Conservation (phyloP, 106 monocot species). For the Gastrodia elata region DNA sequence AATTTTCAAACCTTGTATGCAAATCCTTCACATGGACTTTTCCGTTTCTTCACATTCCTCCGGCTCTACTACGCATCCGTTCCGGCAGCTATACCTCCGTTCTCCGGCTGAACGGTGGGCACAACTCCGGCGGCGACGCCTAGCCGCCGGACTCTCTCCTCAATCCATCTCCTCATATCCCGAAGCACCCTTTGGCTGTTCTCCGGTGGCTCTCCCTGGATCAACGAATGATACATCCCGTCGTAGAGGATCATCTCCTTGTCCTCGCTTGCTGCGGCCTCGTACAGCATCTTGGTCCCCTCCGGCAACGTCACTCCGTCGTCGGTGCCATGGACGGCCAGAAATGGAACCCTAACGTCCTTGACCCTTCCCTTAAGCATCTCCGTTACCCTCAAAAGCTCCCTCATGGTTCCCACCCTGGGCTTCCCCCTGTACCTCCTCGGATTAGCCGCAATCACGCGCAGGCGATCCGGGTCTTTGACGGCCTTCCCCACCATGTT, state of each 20-base stretch:
- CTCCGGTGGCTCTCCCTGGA: constrained; percentile 68
- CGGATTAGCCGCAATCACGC: constrained; percentile 76
- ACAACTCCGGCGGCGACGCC: constrained; percentile 1
- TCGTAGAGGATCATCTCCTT: constrained; percentile 49
- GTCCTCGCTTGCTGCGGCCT: constrained; percentile 44
- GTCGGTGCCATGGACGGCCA: constrained; percentile 46
- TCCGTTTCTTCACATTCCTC: too few species aligned
- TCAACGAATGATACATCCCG: constrained; percentile 55
- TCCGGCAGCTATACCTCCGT: not conserved
- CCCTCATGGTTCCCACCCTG: constrained; percentile 92
- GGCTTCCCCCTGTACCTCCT: constrained; percentile 59
- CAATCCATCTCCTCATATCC: constrained; percentile 80
- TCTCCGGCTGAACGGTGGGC: not conserved
- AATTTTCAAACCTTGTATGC: too few species aligned
- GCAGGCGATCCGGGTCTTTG: constrained; percentile 52
- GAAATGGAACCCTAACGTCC: constrained; percentile 58
- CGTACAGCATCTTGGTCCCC: constrained; percentile 57
- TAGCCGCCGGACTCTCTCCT: constrained; percentile 27
- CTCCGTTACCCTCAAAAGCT: constrained; percentile 47
- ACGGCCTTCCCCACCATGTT: constrained; percentile 89
- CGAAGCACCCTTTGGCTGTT: constrained; percentile 46
- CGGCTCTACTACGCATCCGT: not conserved
- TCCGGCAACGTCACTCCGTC: constrained; percentile 51
- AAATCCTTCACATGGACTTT: too few species aligned
- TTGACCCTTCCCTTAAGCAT: constrained; percentile 43